Evolutionary conservation across 1,284 basidiomycete genomes (phyloP), one percentile per base, ranked within the genome.

Genomic region (Leccinum subrobustum): DNA sequence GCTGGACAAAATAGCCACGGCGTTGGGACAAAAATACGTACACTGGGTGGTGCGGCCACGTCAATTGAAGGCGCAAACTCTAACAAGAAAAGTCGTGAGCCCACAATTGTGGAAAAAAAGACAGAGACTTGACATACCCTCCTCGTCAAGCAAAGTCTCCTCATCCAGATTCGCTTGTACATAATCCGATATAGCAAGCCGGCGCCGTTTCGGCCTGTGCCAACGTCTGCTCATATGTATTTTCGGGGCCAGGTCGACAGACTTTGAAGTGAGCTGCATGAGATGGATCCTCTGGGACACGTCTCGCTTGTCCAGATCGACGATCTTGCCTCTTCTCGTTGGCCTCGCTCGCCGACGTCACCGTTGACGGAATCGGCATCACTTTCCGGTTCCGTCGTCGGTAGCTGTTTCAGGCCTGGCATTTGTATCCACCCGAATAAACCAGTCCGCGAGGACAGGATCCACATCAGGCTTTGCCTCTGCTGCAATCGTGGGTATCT

Each of bases 161-260:
- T 95, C 92, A n/a, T 92, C 91, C 31, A 93, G 68, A 70, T 89
- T 93, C 11, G 87, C 88, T 52, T 82, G 76, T 39, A 96, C 83
- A 73, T 85, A 96, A 58, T 91, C 88, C 1, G 87, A 81, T 54
- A 93, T 78, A 8, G 95, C 83, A 5, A 95, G 81, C 67, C 92
- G 83, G 58, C 91, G 86, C 35, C 86, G 84, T 74, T 91, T 93
- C 2, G 92, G 91, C 67, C 93, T 80, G 64, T 8, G 54, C 60
- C 23, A 60, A 33, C 29, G 58, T 63, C 51, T 66, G 56, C 39
- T 51, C 37, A 51, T n/a, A 12, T 3, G 12, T 39, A 54, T 11
- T 39, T 16, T 16, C 37, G 29, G 42, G 3, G 9, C 6, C 42
- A 52, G 4, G 16, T 29, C 51, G 9, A 29, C 78, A 63, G 65